phyloP scores from a whole-genome alignment of 805 yeast species.

The Yarrowia sp. region DNA sequence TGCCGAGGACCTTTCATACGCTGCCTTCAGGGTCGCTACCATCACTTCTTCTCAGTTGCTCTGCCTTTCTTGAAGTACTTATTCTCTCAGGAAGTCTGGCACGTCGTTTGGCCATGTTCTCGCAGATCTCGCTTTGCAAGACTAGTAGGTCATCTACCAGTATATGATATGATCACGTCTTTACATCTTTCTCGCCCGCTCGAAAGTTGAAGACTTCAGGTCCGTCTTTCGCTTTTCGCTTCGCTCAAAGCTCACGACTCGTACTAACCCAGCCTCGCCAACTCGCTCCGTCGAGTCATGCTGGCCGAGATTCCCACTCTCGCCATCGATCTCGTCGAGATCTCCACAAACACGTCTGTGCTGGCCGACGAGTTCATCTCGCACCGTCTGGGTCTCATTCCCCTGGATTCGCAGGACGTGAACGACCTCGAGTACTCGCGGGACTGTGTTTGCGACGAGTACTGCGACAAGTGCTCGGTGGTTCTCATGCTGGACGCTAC shows the following conservation, averaged over 20 bases:
- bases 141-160: no score
- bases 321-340: conserved; percentile 94
- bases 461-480: conserved; percentile 93
- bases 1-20: no score
- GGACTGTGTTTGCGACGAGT: conserved; percentile 97
- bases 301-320: conserved; percentile 95
- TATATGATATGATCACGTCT: no score
- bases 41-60: no score
- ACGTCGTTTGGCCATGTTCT: no score
- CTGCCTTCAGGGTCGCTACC: no score
- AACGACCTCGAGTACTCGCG: conserved; percentile 75
- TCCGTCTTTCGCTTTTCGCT: background rate
- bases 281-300: conserved; percentile 87
- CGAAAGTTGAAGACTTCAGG: no score
- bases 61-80: no score
- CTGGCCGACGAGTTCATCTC: conserved; percentile 95
- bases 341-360: conserved; percentile 88
- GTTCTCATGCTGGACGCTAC: conserved; percentile 81
- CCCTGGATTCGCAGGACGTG: conserved; percentile 78
- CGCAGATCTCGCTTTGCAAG: no score
- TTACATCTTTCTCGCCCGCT: no score
- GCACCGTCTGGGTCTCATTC: conserved; percentile 90
- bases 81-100: no score
- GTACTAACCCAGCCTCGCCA: conserved; percentile 54
- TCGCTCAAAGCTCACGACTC: background rate